phyloP scores from a whole-genome alignment of 331 rosid species.

The Quercus tomentella region DNA sequence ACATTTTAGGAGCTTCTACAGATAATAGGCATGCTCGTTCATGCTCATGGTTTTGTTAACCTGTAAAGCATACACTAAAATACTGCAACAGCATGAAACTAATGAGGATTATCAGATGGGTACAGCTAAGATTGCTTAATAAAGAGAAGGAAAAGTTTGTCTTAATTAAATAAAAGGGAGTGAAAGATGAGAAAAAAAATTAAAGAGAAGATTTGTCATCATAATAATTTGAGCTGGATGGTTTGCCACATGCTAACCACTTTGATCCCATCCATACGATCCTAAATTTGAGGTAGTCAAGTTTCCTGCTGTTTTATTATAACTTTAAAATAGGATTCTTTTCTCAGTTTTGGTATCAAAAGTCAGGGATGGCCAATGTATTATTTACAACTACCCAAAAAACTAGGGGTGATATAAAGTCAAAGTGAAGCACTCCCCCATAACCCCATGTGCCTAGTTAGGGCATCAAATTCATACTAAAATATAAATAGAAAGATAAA shows the following conservation, averaged over 20 bases:
- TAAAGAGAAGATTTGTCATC: neutral
- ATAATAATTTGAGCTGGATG: neutral
- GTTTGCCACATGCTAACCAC: conserved; percentile 4
- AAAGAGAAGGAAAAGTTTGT: neutral
- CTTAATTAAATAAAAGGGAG: neutral
- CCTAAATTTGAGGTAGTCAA: neutral
- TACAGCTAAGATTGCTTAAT: neutral
- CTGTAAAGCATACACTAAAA: neutral
- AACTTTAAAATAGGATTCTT: neutral
- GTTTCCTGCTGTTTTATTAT: neutral
- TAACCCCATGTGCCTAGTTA: neutral
- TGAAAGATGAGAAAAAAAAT: neutral
- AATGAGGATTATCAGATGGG: neutral
- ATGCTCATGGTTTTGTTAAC: neutral
- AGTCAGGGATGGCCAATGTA: neutral
- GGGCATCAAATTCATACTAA: neutral
- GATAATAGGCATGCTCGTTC: neutral
- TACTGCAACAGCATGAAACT: neutral
- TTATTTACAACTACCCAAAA: neutral
- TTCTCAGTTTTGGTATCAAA: neutral
- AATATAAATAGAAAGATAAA: neutral
- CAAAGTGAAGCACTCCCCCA: neutral
- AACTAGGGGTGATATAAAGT: neutral
- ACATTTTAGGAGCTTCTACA: neutral
- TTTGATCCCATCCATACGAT: neutral